Conservation (phyloP, 2,329 filamentous ascomycete species). For the Alternaria brassicicola region DNA sequence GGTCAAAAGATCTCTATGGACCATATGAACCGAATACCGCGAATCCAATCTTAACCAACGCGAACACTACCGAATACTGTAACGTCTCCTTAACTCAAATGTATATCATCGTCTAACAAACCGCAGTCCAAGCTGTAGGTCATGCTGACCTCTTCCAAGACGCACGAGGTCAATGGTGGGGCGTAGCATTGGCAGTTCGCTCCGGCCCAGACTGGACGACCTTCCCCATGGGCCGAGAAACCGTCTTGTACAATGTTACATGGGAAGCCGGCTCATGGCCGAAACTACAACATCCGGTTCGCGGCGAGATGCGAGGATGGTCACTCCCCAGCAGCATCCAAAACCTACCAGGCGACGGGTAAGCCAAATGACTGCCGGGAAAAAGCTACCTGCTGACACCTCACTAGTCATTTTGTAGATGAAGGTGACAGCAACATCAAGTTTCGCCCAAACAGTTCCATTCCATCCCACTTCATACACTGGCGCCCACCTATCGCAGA, state of each 20-base stretch:
- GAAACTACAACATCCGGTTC: conserved; percentile 49
- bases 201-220: conserved; percentile 13
- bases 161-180: conserved; percentile 31
- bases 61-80: conserved; percentile 47
- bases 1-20: conserved; percentile 43
- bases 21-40: conserved; percentile 45
- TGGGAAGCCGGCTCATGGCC: conserved; percentile 52
- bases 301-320: conserved; percentile 52
- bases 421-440: conserved; percentile 52
- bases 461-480: conserved; percentile 61
- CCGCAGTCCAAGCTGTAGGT: conserved; percentile 29
- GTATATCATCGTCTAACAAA: neutral
- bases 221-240: conserved; percentile 38
- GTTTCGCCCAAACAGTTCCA: conserved; percentile 52
- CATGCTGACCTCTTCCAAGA: conserved; percentile 40
- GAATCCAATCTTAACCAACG: conserved; percentile 51
- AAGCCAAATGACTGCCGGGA: neutral
- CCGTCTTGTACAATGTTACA: conserved; percentile 28
- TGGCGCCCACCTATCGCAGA: conserved; percentile 58
- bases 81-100: neutral
- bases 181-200: conserved; percentile 25
- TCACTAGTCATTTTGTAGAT: conserved; percentile 47
- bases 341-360: conserved; percentile 50
- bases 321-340: conserved; percentile 45
- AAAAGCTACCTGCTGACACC: neutral